Conservation (phyloP, 192 early-diverging fungal genomes). For the Coemansia sp. region DNA sequence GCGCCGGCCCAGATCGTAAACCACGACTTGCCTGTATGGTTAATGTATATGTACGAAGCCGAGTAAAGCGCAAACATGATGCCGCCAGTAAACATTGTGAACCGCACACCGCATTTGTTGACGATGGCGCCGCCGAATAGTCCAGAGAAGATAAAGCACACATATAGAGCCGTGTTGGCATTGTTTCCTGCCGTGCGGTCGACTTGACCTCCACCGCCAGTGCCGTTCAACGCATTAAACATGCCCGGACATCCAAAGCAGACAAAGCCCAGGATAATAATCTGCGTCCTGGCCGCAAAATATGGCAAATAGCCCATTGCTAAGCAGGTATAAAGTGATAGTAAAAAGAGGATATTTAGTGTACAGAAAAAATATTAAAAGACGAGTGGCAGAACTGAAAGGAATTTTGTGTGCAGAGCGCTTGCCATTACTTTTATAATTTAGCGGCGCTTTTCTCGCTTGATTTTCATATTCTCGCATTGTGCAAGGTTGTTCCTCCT, state of each 20-base stretch:
- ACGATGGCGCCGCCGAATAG: constrained; percentile 76
- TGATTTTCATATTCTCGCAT: neutral
- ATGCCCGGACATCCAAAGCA: constrained; percentile 82
- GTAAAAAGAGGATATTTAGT: neutral
- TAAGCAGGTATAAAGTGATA: neutral
- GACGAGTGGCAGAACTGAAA: neutral
- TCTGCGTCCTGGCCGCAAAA: constrained; percentile 67
- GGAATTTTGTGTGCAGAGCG: neutral
- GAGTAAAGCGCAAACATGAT: constrained; percentile 68
- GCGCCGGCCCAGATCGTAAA: constrained; percentile 24
- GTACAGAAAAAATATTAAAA: neutral
- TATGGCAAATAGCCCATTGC: constrained; percentile 28
- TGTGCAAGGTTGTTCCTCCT: neutral
- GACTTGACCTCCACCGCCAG: constrained; percentile 73
- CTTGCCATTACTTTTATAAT: neutral
- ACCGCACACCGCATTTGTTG: constrained; percentile 62
- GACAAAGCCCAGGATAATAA: constrained; percentile 70
- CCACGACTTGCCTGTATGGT: constrained; percentile 63
- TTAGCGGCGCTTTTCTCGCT: neutral
- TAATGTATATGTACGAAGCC: constrained; percentile 66
- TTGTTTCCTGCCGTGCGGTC: constrained; percentile 66
- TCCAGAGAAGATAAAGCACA: constrained; percentile 77
- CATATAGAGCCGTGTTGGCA: constrained; percentile 78
- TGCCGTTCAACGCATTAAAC: constrained; percentile 71
- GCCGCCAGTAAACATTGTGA: constrained; percentile 64